Evolutionary conservation across 1,284 basidiomycete genomes (phyloP).

Genomic region (Ganoderma sinense): DNA sequence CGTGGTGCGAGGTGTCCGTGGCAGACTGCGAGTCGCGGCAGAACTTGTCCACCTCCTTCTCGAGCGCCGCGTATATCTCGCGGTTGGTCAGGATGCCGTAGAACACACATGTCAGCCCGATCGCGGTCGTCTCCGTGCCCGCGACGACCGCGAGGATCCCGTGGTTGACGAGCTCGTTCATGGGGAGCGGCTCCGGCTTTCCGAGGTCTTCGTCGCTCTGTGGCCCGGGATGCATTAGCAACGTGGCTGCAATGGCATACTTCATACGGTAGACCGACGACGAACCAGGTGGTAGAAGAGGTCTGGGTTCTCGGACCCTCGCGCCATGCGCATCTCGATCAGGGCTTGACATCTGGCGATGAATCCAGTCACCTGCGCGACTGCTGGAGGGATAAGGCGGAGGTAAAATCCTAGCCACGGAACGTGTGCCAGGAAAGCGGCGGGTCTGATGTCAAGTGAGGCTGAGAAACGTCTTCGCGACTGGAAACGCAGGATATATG

Average conservation of each 20-base stretch:
- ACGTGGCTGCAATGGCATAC: neutral
- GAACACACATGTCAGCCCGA: neutral
- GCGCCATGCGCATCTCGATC: neutral
- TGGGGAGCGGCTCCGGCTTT: neutral
- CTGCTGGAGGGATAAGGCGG: neutral
- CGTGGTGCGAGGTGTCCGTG: neutral
- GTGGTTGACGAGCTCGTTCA: constrained; percentile 2
- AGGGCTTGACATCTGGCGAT: neutral
- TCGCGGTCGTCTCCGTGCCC: neutral
- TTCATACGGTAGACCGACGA: no score
- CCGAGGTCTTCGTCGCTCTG: neutral
- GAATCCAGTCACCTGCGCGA: neutral
- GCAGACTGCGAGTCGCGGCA: neutral
- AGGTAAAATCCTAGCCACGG: neutral
- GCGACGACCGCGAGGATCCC: neutral
- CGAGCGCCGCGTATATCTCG: neutral
- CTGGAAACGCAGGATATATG: neutral
- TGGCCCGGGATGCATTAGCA: neutral
- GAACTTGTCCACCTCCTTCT: neutral
- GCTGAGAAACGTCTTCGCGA: neutral
- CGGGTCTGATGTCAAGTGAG: neutral
- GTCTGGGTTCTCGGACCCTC: neutral
- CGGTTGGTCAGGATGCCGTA: neutral
- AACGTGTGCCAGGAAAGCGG: neutral
- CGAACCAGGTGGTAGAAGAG: neutral